phyloP scores from a whole-genome alignment of 257 asterid species.

The Nicotiana otophora region DNA sequence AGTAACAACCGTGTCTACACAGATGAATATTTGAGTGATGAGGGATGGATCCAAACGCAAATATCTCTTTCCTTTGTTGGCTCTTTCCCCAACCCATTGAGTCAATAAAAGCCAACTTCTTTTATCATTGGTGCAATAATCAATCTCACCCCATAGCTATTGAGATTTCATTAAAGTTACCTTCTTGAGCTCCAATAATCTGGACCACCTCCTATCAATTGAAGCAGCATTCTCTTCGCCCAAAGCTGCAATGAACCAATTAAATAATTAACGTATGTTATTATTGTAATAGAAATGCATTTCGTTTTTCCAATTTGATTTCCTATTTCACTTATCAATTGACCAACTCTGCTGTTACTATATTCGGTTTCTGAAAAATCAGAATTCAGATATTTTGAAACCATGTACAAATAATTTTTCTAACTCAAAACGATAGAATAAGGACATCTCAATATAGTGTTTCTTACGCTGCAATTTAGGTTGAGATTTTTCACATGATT shows the following conservation, averaged over 20 bases:
- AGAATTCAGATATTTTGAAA: too few species aligned
- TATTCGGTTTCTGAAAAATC: too few species aligned
- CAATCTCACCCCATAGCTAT: not conserved
- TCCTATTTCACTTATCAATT: not conserved
- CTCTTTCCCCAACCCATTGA: too few species aligned
- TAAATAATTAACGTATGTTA: not conserved
- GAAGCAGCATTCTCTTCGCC: constrained; percentile 65
- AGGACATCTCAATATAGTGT: not conserved
- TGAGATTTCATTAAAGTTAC: not conserved
- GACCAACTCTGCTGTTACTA: too few species aligned
- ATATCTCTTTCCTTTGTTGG: too few species aligned
- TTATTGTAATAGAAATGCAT: not conserved
- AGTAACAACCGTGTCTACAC: too few species aligned
- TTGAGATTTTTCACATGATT: constrained; percentile 61
- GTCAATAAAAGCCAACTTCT: too few species aligned
- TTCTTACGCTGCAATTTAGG: constrained; percentile 65
- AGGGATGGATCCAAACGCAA: too few species aligned
- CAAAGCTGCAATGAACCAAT: constrained; percentile 38
- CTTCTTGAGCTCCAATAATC: constrained; percentile 64
- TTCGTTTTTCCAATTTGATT: not conserved
- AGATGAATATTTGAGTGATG: too few species aligned
- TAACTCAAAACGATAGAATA: too few species aligned
- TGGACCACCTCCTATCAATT: constrained; percentile 63
- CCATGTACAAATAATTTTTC: too few species aligned
- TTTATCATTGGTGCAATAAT: too few species aligned